Evolutionary conservation across 805 yeast species (phyloP).

Genomic region (Sugiyamaella floridensis): DNA sequence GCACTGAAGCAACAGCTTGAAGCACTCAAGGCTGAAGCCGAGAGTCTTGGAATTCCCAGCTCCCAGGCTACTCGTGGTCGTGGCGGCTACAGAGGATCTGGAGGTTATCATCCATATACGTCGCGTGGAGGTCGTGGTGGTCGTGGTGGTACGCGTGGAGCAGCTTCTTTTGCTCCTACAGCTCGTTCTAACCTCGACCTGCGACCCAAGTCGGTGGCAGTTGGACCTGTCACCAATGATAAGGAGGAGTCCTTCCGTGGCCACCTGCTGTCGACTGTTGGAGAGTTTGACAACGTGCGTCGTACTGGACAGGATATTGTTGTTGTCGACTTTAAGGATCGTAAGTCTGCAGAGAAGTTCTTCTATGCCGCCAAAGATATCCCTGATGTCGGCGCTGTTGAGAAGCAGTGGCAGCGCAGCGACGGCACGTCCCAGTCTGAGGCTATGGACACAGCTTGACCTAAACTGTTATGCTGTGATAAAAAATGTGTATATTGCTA

Average conservation of each 20-base stretch:
- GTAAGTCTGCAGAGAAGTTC: slow-evolving; percentile 35
- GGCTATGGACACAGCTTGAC: slow-evolving; percentile 2
- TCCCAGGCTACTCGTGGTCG: slow-evolving; percentile 15
- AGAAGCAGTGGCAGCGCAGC: slow-evolving; percentile 23
- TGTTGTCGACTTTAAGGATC: slow-evolving; percentile 29
- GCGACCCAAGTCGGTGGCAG: slow-evolving; percentile 33
- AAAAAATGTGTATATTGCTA: neutral
- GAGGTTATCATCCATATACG: slow-evolving; percentile 19
- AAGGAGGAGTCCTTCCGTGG: slow-evolving; percentile 30
- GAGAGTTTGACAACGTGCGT: slow-evolving; percentile 23
- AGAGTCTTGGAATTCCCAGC: slow-evolving; percentile 24
- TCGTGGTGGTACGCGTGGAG: slow-evolving; percentile 10
- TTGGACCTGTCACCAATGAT: slow-evolving; percentile 27
- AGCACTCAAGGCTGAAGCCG: slow-evolving; percentile 31
- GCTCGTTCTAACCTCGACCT: slow-evolving; percentile 30
- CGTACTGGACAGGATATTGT: slow-evolving; percentile 11
- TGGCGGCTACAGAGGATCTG: slow-evolving; percentile 20
- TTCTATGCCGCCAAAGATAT: slow-evolving; percentile 21
- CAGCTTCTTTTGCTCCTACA: slow-evolving; percentile 20
- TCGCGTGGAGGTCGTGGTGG: slow-evolving; percentile 23
- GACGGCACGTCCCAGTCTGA: neutral
- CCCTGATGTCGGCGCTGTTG: slow-evolving; percentile 28
- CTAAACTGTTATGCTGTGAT: neutral
- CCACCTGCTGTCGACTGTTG: slow-evolving; percentile 24
- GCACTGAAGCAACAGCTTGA: slow-evolving; percentile 29